Conservation (phyloP, 2,329 filamentous ascomycete species). For the Diaporthe eres region DNA sequence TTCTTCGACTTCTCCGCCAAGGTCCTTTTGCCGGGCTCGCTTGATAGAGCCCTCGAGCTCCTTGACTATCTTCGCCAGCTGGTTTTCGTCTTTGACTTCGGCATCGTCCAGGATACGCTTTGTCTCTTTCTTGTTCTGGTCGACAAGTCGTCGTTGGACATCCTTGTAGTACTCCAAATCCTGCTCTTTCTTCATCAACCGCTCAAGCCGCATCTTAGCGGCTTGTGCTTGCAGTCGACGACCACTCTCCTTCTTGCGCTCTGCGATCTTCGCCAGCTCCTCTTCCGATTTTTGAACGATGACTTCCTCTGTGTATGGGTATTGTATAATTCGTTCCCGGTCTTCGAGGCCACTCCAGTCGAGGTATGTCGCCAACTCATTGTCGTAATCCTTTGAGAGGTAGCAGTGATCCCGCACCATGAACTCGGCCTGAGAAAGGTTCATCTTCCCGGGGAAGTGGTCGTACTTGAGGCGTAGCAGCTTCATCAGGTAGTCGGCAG, state of each 20-base stretch:
- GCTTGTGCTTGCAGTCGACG: constrained; percentile 94
- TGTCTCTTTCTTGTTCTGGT: constrained; percentile 91
- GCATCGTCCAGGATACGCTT: constrained; percentile 88
- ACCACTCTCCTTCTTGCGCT: constrained; percentile 95
- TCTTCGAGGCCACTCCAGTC: constrained; percentile 96
- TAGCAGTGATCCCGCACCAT: constrained; percentile 93
- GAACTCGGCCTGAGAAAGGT: constrained; percentile 86
- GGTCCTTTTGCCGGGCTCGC: constrained; percentile 91
- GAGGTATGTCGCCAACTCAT: constrained; percentile 81
- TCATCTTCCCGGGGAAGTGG: constrained; percentile 87
- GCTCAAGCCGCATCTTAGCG: constrained; percentile 96
- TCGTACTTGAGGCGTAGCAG: constrained; percentile 93
- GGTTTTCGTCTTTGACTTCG: constrained; percentile 91
- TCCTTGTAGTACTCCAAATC: constrained; percentile 95
- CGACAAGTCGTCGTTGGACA: constrained; percentile 78
- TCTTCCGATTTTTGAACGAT: constrained; percentile 94
- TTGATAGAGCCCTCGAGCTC: constrained; percentile 93
- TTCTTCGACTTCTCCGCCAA: constrained; percentile 85
- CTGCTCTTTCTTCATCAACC: constrained; percentile 94
- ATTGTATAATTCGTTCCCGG: constrained; percentile 89
- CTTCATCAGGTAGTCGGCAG: constrained; percentile 91
- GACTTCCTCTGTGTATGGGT: constrained; percentile 93
- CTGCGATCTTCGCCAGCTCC: constrained; percentile 89
- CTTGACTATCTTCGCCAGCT: constrained; percentile 86
- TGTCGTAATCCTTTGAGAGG: constrained; percentile 85